Base-by-base conservation (phyloP, 352 stramenopile species). In the Pythium chondricola region DNA sequence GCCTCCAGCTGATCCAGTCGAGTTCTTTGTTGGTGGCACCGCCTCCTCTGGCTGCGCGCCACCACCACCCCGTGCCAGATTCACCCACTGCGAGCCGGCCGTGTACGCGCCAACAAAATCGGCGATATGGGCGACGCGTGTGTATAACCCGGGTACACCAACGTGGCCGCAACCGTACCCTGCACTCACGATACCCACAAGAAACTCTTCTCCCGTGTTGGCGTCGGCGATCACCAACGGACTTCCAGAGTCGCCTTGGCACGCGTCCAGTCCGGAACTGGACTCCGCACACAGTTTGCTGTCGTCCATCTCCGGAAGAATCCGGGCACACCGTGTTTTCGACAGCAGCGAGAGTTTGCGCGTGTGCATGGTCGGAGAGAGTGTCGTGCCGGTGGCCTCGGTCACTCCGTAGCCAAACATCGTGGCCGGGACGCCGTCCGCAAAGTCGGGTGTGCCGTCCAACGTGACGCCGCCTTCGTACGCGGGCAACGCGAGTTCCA, bases 231-330 rank as follows among this genome's bases (percentile, higher is more conserved):
- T 26, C 24, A 74, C 61, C 6, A 74, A 40, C 2, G 65, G 65
- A 10, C 65, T 55, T 9, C 65, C 65, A n/a, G 65, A 74, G 54
- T 74, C 65, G 26, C 65, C 65, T 6, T 45, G 60, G 38, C 65
- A 74, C 25, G 65, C 61, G 21, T 74, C 65, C 11, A 56, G 31
- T 4, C 52, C 52, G 3, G 46, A 41, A n/a, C 36, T 22, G 7
- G 56, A 61, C 17, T 60, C 17, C 4, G 65, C 65, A 46, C 65
- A 74, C 13, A 74, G 33, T 18, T 65, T 49, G 18, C 52, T 45
- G 33, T 52, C 52, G 50, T 74, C 65, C 10, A 63, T 60, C 25
- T 60, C 46, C 4, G 65, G 56, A 0, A 73, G 24, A 13, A 40
- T 58, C 1, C 8, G 20, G 13, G 35, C 25, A 39, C 61, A 71